Percentiles rank a stretch among this genome's conserved stretches.
These are phyloP conservation scores for Combretum micranthum DNA, from an alignment of 345 rosid species.

Conservation along the genomic window DNA sequence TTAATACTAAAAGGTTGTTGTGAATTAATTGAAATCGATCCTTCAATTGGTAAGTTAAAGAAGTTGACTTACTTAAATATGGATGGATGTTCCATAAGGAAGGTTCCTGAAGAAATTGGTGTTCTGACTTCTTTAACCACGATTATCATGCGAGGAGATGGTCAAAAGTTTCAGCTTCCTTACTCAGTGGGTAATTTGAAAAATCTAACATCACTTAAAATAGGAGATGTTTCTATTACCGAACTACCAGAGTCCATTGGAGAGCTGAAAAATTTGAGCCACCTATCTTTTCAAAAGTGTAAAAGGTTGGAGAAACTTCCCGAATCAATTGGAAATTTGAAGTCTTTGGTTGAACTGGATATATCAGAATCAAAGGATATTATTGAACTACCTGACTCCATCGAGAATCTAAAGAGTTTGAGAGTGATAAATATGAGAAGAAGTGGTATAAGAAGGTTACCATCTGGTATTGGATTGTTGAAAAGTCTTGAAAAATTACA, in stretches of 20 bases:
- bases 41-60: neutral
- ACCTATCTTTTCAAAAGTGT: neutral
- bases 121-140: neutral
- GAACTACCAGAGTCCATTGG: neutral
- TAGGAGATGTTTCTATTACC: neutral
- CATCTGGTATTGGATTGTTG: neutral
- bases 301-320: accelerated
- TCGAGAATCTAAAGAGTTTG: neutral
- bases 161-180: neutral
- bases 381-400: neutral
- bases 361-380: accelerated
- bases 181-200: neutral
- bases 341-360: neutral
- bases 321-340: neutral
- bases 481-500: neutral
- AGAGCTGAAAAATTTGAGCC: neutral
- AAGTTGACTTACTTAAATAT: neutral
- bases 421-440: neutral
- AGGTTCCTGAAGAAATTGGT: neutral
- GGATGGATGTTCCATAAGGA: neutral
- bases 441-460: neutral
- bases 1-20: neutral
- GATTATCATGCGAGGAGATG: neutral
- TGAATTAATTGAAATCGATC: neutral
- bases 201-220: too few relatives aligned